A percentile compares a stretch with the other conserved stretches of the same genome.
These are phyloP conservation scores for Russula sp. DNA, from an alignment of 768 basidiomycete species.

Conservation along the genomic window DNA sequence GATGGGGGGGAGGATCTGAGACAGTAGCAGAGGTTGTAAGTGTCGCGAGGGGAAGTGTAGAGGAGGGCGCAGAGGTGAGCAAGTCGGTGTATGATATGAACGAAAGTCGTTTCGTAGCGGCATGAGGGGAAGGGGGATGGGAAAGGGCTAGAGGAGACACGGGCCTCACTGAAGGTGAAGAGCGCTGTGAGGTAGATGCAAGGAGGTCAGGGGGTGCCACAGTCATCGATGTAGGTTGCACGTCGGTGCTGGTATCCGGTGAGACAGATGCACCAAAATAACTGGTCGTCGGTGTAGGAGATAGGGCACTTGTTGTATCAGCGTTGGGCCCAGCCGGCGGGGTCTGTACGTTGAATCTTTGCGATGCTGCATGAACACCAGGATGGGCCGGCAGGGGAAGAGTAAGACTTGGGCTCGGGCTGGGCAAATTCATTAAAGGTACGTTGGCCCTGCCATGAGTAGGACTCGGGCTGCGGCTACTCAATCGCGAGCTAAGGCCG, in stretches of 20 bases:
- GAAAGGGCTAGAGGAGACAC: constrained; percentile 28
- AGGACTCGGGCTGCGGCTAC: constrained; percentile 64
- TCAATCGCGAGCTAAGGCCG: constrained; percentile 55
- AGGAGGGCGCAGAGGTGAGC: constrained; percentile 65
- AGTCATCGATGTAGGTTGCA: constrained; percentile 23
- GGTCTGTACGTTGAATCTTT: constrained; percentile 5
- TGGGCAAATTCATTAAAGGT: constrained; percentile 20
- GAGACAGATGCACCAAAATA: constrained; percentile 30
- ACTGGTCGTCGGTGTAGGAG: constrained; percentile 29
- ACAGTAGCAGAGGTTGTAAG: constrained; percentile 57
- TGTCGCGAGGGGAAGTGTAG: constrained; percentile 62
- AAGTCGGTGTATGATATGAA: constrained; percentile 89
- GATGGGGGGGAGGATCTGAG: constrained; percentile 65
- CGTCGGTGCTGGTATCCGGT: constrained; percentile 5
- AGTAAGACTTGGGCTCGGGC: constrained; percentile 20
- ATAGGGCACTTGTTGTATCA: neutral
- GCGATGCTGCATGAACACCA: neutral
- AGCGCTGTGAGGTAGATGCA: constrained; percentile 18
- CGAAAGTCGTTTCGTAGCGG: constrained; percentile 62
- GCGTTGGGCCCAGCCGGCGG: neutral
- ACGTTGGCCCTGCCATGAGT: constrained; percentile 30
- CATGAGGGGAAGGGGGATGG: constrained; percentile 41
- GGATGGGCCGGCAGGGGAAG: constrained; percentile 16
- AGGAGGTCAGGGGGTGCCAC: constrained; percentile 23
- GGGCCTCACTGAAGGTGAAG: constrained; percentile 22